Evolutionary conservation across 352 stramenopile genomes (phyloP).

Genomic region (Pythium scleroteichum): DNA sequence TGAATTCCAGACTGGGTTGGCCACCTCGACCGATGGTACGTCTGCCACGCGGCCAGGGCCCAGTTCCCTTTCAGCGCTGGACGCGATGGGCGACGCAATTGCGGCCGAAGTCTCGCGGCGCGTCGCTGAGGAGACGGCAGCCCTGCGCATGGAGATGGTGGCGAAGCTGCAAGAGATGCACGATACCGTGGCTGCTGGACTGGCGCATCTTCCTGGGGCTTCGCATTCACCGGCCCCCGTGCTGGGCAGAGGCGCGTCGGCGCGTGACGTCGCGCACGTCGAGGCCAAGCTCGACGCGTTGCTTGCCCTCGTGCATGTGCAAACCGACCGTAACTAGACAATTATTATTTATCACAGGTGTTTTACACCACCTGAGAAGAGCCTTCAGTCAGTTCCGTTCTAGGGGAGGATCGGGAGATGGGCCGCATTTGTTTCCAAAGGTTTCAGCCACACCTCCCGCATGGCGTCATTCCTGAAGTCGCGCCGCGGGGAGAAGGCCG

Average conservation of each 20-base stretch:
- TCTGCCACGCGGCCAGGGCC: too few relatives aligned
- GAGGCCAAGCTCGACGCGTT: slow-evolving; percentile 19
- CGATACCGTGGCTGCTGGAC: not conserved
- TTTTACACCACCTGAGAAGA: too few relatives aligned
- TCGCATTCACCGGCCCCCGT: not conserved
- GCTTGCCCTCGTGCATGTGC: slow-evolving; percentile 9
- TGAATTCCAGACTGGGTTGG: too few relatives aligned
- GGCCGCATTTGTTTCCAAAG: slow-evolving; percentile 4
- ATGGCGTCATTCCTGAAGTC: not conserved
- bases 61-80: not conserved
- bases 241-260: slow-evolving; percentile 3
- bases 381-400: slow-evolving; percentile 4
- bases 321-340: not conserved
- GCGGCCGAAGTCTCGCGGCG: slow-evolving; percentile 12
- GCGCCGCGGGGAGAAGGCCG: not conserved
- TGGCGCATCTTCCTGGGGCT: not conserved
- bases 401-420: slow-evolving; percentile 4
- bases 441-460: too few relatives aligned
- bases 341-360: too few relatives aligned
- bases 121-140: slow-evolving; percentile 6
- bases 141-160: slow-evolving; percentile 10
- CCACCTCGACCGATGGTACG: too few relatives aligned
- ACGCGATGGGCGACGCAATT: slow-evolving; percentile 5
- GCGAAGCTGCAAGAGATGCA: slow-evolving; percentile 13
- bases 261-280: slow-evolving; percentile 16